Percentiles rank a stretch among this genome's conserved stretches.
Conservation (phyloP, 192 early-diverging fungal genomes). For the Podila epicladia region DNA sequence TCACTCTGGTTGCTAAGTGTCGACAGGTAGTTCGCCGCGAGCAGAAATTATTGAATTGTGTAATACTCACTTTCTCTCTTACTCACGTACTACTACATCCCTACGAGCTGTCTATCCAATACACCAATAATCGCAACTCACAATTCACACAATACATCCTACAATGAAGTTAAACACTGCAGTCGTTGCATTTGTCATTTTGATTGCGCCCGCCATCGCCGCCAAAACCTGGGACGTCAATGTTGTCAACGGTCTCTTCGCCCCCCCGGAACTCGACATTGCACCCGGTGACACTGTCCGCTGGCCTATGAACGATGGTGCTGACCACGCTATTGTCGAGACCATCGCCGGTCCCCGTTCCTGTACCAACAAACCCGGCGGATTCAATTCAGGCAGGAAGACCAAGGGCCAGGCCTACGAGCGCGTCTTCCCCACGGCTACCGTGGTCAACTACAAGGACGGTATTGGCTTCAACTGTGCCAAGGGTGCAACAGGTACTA, state of each 20-base stretch:
- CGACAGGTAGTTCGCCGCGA: too few species aligned
- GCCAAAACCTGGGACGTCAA: conserved; percentile 39
- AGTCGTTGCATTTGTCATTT: neutral
- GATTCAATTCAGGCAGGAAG: conserved; percentile 42
- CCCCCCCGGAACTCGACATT: conserved; percentile 18
- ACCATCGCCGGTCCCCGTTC: conserved; percentile 15
- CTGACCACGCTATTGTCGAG: conserved; percentile 36
- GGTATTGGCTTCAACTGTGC: conserved; percentile 33
- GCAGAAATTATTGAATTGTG: too few species aligned
- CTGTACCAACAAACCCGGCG: conserved; percentile 24
- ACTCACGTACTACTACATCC: neutral
- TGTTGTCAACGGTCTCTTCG: conserved; percentile 12
- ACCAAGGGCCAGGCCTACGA: conserved; percentile 21
- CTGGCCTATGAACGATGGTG: conserved; percentile 36
- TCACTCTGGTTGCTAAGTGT: too few species aligned
- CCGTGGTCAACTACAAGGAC: conserved; percentile 39
- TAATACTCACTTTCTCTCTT: too few species aligned
- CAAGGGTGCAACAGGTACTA: conserved; percentile 22
- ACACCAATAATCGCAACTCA: neutral
- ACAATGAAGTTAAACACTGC: conserved; percentile 26
- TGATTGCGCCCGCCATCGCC: conserved; percentile 14
- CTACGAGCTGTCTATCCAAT: neutral
- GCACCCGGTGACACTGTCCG: conserved; percentile 34
- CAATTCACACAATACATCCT: neutral
- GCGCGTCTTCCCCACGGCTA: conserved; percentile 7